Percentiles rank a stretch among this genome's conserved stretches.
These are phyloP conservation scores for Microbotryum scabiosae DNA, from an alignment of 1,284 basidiomycete species.

Conservation along the genomic window DNA sequence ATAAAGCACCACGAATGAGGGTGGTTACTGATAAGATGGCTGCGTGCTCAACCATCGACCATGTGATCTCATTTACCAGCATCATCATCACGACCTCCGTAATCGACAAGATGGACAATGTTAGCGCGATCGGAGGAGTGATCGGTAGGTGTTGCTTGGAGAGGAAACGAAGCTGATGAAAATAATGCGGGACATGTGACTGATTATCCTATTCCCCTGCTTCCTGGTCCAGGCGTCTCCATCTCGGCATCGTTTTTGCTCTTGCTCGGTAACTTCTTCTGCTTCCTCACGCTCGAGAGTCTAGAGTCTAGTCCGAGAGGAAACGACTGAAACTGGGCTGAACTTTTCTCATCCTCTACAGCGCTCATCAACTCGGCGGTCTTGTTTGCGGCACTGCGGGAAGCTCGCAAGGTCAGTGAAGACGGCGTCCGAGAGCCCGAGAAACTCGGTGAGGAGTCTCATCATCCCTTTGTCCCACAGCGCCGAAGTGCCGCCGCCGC, in stretches of 20 bases:
- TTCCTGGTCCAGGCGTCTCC: constrained; percentile 23
- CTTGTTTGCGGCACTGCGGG: constrained; percentile 33
- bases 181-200: background rate
- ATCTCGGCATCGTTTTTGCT: constrained; percentile 40
- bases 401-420: constrained; percentile 6
- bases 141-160: constrained; percentile 30
- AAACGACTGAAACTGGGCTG: no score
- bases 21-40: no score
- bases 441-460: no score
- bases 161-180: background rate
- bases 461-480: no score
- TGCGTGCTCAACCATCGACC: background rate
- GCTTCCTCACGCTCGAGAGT: no score
- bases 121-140: constrained; percentile 38
- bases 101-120: constrained; percentile 34
- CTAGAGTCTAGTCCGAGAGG: no score
- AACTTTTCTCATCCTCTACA: background rate
- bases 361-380: constrained; percentile 40
- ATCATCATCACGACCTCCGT: constrained; percentile 32
- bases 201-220: background rate
- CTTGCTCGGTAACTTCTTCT: constrained; percentile 30
- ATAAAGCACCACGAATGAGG: background rate
- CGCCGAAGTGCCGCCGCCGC: no score
- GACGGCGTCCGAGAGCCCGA: no score
- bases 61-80: background rate